phyloP scores from a whole-genome alignment of 2,329 filamentous ascomycete genomes.

The Trichoderma sp. region DNA sequence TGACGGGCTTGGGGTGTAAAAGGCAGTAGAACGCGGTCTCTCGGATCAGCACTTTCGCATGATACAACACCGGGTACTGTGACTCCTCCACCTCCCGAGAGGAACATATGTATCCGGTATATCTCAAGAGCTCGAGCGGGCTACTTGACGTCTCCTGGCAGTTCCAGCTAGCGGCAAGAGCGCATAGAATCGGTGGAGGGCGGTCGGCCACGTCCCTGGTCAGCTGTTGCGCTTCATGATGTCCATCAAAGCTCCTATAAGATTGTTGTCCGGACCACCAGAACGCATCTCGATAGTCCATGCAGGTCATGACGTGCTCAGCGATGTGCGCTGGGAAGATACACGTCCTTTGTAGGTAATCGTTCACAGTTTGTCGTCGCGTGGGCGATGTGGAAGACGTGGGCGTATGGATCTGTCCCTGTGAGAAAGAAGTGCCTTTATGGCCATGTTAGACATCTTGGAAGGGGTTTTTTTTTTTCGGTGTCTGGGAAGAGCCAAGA shows the following conservation, averaged over 20 bases:
- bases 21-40: constrained; percentile 59
- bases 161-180: constrained; percentile 57
- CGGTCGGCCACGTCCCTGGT: constrained; percentile 43
- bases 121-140: constrained; percentile 55
- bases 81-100: constrained; percentile 53
- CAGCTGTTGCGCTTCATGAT: constrained; percentile 29
- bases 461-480: not conserved
- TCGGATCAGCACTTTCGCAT: constrained; percentile 57
- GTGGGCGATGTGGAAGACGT: constrained; percentile 55
- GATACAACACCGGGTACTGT: constrained; percentile 54
- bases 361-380: constrained; percentile 54
- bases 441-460: constrained; percentile 32
- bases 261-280: constrained; percentile 60
- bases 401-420: constrained; percentile 47
- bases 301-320: constrained; percentile 47
- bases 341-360: constrained; percentile 53
- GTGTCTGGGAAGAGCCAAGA: not conserved
- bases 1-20: constrained; percentile 50
- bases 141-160: constrained; percentile 52
- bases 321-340: constrained; percentile 45
- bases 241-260: constrained; percentile 33
- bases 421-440: constrained; percentile 38
- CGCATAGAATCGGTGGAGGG: constrained; percentile 53
- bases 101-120: constrained; percentile 53
- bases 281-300: constrained; percentile 60